A percentile compares a stretch with the other conserved stretches of the same genome.
These are phyloP conservation scores for Annona cherimola DNA, from an alignment of 164 flowering plant species.

Conservation along the genomic window DNA sequence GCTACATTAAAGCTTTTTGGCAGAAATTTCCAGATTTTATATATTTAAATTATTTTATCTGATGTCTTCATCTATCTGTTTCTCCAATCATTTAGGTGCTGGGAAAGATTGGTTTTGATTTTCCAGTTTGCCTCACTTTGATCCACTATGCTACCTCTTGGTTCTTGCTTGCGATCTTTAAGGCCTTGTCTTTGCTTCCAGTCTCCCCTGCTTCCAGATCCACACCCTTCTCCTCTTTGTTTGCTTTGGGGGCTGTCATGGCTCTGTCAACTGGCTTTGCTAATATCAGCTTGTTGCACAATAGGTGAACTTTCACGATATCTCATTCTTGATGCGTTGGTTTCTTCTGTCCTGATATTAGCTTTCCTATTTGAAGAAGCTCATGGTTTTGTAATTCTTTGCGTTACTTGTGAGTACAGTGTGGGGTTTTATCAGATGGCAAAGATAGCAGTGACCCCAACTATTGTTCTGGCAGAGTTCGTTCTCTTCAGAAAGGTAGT, in stretches of 20 bases:
- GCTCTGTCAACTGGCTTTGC: slow-evolving; percentile 78
- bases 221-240: slow-evolving; percentile 69
- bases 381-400: not conserved
- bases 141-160: slow-evolving; percentile 68
- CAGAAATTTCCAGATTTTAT: too few species aligned
- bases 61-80: not conserved
- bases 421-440: slow-evolving; percentile 94
- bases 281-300: slow-evolving; percentile 65
- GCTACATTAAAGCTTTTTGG: too few species aligned
- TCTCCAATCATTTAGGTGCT: slow-evolving; percentile 45
- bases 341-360: not conserved
- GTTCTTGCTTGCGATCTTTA: slow-evolving; percentile 63
- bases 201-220: slow-evolving; percentile 66
- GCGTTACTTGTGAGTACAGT: slow-evolving; percentile 27
- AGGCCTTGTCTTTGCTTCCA: slow-evolving; percentile 58
- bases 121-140: slow-evolving; percentile 74
- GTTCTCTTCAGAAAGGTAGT: slow-evolving; percentile 49
- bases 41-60: too few species aligned
- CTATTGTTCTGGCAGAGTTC: slow-evolving; percentile 77
- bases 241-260: slow-evolving; percentile 67
- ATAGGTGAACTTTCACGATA: slow-evolving; percentile 41
- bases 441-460: slow-evolving; percentile 79
- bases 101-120: slow-evolving; percentile 77
- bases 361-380: not conserved
- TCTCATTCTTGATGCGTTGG: not conserved